phyloP scores from a whole-genome alignment of 2,329 filamentous ascomycete species.

The Fusarium sp. region DNA sequence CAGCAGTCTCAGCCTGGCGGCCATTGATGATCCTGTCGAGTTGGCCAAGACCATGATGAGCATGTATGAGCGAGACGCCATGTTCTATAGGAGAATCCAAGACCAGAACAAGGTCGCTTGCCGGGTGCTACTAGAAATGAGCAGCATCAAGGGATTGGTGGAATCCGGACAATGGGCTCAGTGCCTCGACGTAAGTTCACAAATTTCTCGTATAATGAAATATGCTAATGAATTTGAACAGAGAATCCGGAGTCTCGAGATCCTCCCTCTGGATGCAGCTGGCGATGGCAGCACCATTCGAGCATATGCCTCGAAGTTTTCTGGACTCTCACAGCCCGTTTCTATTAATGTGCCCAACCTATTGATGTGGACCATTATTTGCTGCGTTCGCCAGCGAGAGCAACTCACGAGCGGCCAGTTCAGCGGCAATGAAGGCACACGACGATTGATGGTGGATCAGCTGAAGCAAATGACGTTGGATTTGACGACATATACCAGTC shows the following conservation, averaged over 20 bases:
- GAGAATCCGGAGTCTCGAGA: conserved; percentile 78
- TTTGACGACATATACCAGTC: conserved; percentile 90
- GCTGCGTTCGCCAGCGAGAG: conserved; percentile 82
- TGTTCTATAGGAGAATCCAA: conserved; percentile 67
- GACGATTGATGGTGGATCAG: conserved; percentile 71
- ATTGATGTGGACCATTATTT: conserved; percentile 91
- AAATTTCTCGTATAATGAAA: not conserved
- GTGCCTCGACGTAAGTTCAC: conserved; percentile 64
- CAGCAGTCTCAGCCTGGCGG: conserved; percentile 68
- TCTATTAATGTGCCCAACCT: conserved; percentile 90
- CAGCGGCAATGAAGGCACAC: conserved; percentile 74
- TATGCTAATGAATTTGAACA: conserved; percentile 48
- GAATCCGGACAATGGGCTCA: conserved; percentile 65
- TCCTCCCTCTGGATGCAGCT: conserved; percentile 79
- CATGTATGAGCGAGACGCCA: conserved; percentile 69
- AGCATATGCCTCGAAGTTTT: conserved; percentile 81
- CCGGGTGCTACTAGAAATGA: conserved; percentile 67
- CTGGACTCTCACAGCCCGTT: conserved; percentile 79
- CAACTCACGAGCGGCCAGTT: conserved; percentile 76
- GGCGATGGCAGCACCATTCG: conserved; percentile 85
- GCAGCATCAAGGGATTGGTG: conserved; percentile 66
- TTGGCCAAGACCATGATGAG: conserved; percentile 69
- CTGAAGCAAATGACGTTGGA: conserved; percentile 86
- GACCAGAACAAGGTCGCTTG: conserved; percentile 67
- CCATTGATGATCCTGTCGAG: conserved; percentile 69